These are phyloP conservation scores for Raphanus raphanistrum DNA, from an alignment of 345 rosid species.

Conservation along the genomic window DNA sequence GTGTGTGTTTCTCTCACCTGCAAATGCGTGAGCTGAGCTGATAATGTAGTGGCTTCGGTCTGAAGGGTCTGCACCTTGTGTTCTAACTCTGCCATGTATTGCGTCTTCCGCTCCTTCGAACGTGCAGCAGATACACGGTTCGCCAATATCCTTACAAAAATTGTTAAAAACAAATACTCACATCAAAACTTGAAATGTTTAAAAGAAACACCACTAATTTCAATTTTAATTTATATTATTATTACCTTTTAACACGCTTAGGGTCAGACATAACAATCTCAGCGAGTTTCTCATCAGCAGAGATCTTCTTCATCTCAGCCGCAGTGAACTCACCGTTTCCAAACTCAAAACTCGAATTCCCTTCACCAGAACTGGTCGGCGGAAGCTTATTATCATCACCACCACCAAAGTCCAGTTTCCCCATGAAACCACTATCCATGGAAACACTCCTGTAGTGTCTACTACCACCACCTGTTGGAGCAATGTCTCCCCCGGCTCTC, in stretches of 20 bases:
- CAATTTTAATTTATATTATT: background rate
- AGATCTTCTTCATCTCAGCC: conserved; percentile 68
- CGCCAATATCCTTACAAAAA: conserved; percentile 65
- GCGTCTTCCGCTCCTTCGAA: conserved; percentile 81
- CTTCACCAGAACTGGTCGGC: conserved; percentile 50
- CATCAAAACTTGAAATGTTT: background rate
- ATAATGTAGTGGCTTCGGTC: conserved; percentile 78
- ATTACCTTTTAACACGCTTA: conserved; percentile 54
- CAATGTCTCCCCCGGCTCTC: conserved; percentile 60
- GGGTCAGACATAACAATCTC: conserved; percentile 70
- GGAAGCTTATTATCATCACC: conserved; percentile 43
- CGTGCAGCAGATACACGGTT: conserved; percentile 89
- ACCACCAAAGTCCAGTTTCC: conserved; percentile 46
- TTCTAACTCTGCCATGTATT: conserved; percentile 72
- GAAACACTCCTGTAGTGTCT: conserved; percentile 70
- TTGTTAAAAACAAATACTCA: background rate
- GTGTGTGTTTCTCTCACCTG: conserved; percentile 47
- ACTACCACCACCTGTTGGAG: conserved; percentile 45
- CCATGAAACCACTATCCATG: conserved; percentile 71
- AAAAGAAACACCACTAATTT: background rate
- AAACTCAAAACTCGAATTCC: conserved; percentile 48
- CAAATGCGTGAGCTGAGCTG: conserved; percentile 75
- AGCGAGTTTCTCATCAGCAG: conserved; percentile 74
- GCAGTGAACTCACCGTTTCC: conserved; percentile 63
- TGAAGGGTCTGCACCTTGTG: conserved; percentile 86